Conservation (phyloP, 2,329 filamentous ascomycete species). For the Scolecobasidium constrictum region DNA sequence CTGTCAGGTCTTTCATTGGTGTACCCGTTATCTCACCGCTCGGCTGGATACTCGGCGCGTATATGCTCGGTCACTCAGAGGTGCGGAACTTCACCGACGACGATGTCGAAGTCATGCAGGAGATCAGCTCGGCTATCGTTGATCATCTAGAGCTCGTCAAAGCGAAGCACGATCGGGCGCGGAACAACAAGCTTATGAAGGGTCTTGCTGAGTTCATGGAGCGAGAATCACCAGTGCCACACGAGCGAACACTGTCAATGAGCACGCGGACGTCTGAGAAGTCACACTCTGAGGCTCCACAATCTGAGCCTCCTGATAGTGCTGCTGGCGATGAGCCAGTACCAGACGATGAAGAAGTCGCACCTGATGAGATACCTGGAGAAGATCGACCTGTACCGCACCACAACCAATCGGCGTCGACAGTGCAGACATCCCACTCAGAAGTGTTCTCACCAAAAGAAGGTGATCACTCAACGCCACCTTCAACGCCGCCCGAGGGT, state of each 20-base stretch:
- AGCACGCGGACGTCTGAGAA: not conserved
- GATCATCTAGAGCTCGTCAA: slow-evolving; percentile 14
- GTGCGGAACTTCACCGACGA: slow-evolving; percentile 12
- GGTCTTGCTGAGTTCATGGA: slow-evolving; percentile 14
- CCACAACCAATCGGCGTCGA: not conserved
- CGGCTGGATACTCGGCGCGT: slow-evolving; percentile 22
- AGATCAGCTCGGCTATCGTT: slow-evolving; percentile 13
- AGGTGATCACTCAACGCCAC: not conserved
- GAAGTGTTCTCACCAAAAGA: not conserved
- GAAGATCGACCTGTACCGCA: not conserved
- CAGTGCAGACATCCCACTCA: not conserved
- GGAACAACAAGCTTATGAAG: slow-evolving; percentile 12
- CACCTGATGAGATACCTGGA: not conserved
- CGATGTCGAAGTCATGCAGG: slow-evolving; percentile 12
- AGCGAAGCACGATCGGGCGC: slow-evolving; percentile 10
- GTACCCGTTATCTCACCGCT: slow-evolving; percentile 21
- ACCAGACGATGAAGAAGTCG: not conserved
- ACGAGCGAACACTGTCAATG: not conserved
- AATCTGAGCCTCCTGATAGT: not conserved
- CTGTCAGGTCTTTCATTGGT: slow-evolving; percentile 21
- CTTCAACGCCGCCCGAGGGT: not conserved
- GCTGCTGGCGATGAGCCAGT: not conserved
- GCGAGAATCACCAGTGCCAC: not conserved
- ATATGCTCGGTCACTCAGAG: slow-evolving; percentile 23
- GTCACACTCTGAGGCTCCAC: not conserved